phyloP scores from a whole-genome alignment of 2,329 filamentous ascomycete species.

The Verticillium longisporum region DNA sequence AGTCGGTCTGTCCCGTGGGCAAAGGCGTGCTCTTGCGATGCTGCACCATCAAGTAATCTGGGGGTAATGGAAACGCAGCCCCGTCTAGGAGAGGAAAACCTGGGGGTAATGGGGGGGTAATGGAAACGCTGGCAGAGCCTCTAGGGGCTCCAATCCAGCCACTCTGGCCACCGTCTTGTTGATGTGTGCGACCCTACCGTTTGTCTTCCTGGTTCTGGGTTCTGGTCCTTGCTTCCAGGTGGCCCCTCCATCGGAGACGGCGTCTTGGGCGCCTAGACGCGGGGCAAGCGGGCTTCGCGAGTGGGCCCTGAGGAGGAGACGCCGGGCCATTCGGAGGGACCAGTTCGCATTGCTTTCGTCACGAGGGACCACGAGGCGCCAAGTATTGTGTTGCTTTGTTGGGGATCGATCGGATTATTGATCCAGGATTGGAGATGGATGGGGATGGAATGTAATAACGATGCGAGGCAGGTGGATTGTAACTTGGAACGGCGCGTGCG shows the following conservation, averaged over 20 bases:
- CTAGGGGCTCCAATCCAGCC: too few relatives aligned
- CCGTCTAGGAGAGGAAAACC: background rate
- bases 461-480: background rate
- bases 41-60: slow-evolving; percentile 15
- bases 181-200: background rate
- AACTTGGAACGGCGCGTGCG: background rate
- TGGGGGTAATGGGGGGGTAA: slow-evolving; percentile 4
- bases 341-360: background rate
- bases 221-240: background rate
- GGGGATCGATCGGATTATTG: background rate
- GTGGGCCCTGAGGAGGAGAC: background rate
- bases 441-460: background rate
- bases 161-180: background rate
- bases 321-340: background rate
- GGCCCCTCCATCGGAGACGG: background rate
- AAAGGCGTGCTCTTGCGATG: background rate
- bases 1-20: slow-evolving; percentile 8
- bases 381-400: background rate
- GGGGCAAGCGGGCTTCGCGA: background rate
- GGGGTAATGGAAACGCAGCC: slow-evolving; percentile 14
- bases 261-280: background rate
- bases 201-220: background rate
- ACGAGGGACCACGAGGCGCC: background rate
- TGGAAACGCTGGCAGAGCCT: background rate
- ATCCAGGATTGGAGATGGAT: background rate